Evolutionary conservation across 1,139 yeast species (phyloP).

Genomic region (Yamadazyma trypodendri): DNA sequence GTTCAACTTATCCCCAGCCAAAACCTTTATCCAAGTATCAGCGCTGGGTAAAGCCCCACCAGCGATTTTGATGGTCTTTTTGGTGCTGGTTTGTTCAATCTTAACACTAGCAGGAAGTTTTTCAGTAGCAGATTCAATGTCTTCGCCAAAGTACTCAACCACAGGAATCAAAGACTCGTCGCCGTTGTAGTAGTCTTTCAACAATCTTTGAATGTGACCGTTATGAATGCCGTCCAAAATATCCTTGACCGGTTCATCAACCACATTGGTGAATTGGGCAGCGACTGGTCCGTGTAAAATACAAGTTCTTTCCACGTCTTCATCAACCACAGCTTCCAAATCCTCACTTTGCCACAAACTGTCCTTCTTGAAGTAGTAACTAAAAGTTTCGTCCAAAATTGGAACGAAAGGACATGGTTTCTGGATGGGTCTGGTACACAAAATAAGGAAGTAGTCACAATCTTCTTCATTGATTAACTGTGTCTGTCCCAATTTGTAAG

Average conservation of each 20-base stretch:
- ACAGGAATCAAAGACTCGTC: conserved; percentile 75
- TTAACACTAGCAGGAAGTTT: conserved; percentile 19
- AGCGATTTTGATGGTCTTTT: conserved; percentile 41
- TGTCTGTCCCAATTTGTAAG: conserved; percentile 69
- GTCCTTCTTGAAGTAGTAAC: conserved; percentile 96
- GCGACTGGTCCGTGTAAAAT: conserved; percentile 98
- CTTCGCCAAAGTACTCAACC: conserved; percentile 86
- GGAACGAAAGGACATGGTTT: conserved; percentile 99
- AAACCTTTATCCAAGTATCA: conserved; percentile 69
- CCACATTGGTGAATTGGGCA: conserved; percentile 83
- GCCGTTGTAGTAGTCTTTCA: conserved; percentile 67
- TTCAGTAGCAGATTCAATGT: conserved; percentile 37
- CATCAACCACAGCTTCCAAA: conserved; percentile 91
- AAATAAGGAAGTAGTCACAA: conserved; percentile 84
- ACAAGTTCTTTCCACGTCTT: conserved; percentile 97
- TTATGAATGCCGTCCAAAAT: conserved; percentile 87
- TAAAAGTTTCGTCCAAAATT: conserved; percentile 88
- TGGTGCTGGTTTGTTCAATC: conserved; percentile 27
- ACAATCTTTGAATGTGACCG: conserved; percentile 75
- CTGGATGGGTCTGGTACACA: conserved; percentile 81
- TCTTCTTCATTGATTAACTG: conserved; percentile 96
- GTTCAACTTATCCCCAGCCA: conserved; percentile 75
- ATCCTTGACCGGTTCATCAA: conserved; percentile 88
- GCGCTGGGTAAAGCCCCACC: conserved; percentile 45
- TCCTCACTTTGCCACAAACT: conserved; percentile 99